Percentiles rank a stretch among this genome's conserved stretches.
These are phyloP conservation scores for Aspergillus kassunensis DNA, from an alignment of 495 filamentous ascomycete species.

Conservation along the genomic window DNA sequence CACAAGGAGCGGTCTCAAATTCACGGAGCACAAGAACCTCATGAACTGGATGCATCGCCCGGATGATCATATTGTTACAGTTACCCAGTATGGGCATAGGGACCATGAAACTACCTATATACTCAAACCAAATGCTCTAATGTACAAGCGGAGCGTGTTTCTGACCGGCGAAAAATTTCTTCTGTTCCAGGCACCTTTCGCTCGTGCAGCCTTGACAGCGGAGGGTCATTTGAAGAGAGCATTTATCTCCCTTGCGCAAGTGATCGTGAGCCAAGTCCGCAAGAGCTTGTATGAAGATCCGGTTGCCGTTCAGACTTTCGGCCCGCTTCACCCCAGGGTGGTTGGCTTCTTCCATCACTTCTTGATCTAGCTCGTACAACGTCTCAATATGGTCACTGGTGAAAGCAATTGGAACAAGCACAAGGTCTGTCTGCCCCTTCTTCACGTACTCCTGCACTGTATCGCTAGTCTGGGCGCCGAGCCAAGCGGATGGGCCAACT, in stretches of 20 bases:
- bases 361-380: constrained; percentile 88
- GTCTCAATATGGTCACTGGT: constrained; percentile 99
- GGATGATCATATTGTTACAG: neutral
- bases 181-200: constrained; percentile 83
- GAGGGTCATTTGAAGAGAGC: constrained; percentile 80
- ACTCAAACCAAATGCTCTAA: constrained; percentile 13
- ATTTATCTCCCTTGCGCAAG: constrained; percentile 61
- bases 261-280: constrained; percentile 82
- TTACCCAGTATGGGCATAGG: neutral
- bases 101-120: too few species aligned
- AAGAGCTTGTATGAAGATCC: constrained; percentile 85
- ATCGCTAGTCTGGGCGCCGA: constrained; percentile 86
- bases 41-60: too few species aligned
- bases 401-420: constrained; percentile 95
- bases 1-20: too few species aligned
- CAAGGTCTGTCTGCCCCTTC: constrained; percentile 84
- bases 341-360: constrained; percentile 89
- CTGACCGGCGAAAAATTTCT: constrained; percentile 79
- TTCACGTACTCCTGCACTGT: constrained; percentile 86
- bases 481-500: constrained; percentile 92
- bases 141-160: constrained; percentile 32
- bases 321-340: constrained; percentile 76
- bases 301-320: constrained; percentile 90
- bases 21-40: too few species aligned
- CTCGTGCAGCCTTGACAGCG: constrained; percentile 93